Conservation (phyloP, 2,329 filamentous ascomycete genomes). For the Aspergillus fischeri region DNA sequence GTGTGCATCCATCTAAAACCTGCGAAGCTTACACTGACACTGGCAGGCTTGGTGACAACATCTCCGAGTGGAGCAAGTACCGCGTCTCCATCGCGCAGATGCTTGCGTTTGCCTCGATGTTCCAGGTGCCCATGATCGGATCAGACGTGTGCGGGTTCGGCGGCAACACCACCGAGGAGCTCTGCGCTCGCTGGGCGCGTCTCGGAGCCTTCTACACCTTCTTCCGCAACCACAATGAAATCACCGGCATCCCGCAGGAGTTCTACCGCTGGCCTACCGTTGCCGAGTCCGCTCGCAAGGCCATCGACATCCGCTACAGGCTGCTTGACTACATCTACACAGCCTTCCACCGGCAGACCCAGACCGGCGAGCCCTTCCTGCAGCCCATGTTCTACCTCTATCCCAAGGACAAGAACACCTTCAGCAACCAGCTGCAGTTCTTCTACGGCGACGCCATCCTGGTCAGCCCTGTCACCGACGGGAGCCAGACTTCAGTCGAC, state of each 20-base stretch:
- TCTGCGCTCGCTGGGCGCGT: slow-evolving; percentile 72
- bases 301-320: slow-evolving; percentile 68
- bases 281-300: slow-evolving; percentile 60
- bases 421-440: slow-evolving; percentile 52
- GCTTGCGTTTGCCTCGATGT: slow-evolving; percentile 60
- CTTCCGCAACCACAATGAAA: slow-evolving; percentile 68
- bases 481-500: slow-evolving; percentile 49
- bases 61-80: slow-evolving; percentile 57
- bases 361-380: slow-evolving; percentile 61
- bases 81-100: slow-evolving; percentile 56
- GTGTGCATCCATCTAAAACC: slow-evolving; percentile 31
- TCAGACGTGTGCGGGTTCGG: slow-evolving; percentile 76
- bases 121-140: slow-evolving; percentile 65
- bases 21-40: neutral
- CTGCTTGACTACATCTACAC: slow-evolving; percentile 81
- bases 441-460: slow-evolving; percentile 57
- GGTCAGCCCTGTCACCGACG: slow-evolving; percentile 53
- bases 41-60: slow-evolving; percentile 57
- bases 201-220: slow-evolving; percentile 72
- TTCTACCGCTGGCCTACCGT: slow-evolving; percentile 68
- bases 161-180: slow-evolving; percentile 60
- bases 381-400: slow-evolving; percentile 71
- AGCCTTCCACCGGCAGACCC: slow-evolving; percentile 57
- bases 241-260: slow-evolving; percentile 57
- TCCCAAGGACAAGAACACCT: slow-evolving; percentile 52